phyloP scores from a whole-genome alignment of 371 early-diverging fungal species.

The Lichtheimia hyalospora region DNA sequence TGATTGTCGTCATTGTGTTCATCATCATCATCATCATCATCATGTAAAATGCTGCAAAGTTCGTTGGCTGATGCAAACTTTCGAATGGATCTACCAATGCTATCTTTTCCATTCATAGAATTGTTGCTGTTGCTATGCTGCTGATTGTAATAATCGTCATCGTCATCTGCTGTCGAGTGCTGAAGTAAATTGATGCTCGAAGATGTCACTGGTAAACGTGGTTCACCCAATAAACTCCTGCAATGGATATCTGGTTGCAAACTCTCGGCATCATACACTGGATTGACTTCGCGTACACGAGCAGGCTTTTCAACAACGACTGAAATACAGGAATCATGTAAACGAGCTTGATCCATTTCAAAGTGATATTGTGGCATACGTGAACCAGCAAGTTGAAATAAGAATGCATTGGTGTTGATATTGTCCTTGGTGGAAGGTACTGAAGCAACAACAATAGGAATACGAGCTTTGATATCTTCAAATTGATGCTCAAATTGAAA shows the following conservation, averaged over 20 bases:
- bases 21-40: background rate
- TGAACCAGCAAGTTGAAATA: constrained; percentile 1
- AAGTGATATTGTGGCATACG: constrained; percentile 19
- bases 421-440: constrained; percentile 13
- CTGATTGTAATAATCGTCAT: background rate
- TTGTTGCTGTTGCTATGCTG: background rate
- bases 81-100: constrained; percentile 11
- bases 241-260: constrained; percentile 11
- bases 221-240: constrained; percentile 16
- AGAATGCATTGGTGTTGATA: background rate
- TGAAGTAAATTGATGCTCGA: constrained; percentile 12
- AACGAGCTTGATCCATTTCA: constrained; percentile 10
- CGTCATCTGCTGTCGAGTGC: background rate
- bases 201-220: constrained; percentile 12
- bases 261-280: constrained; percentile 9
- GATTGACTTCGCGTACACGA: constrained; percentile 14
- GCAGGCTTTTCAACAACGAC: constrained; percentile 8
- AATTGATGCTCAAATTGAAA: constrained; percentile 28
- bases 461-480: constrained; percentile 25
- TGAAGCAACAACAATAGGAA: constrained; percentile 31
- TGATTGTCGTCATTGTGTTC: background rate
- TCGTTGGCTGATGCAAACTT: constrained; percentile 23
- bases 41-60: constrained; percentile 7
- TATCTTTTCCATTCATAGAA: background rate
- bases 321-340: constrained; percentile 10